phyloP scores from a whole-genome alignment of 352 stramenopile genomes.

The Elongisporangium undulatum region DNA sequence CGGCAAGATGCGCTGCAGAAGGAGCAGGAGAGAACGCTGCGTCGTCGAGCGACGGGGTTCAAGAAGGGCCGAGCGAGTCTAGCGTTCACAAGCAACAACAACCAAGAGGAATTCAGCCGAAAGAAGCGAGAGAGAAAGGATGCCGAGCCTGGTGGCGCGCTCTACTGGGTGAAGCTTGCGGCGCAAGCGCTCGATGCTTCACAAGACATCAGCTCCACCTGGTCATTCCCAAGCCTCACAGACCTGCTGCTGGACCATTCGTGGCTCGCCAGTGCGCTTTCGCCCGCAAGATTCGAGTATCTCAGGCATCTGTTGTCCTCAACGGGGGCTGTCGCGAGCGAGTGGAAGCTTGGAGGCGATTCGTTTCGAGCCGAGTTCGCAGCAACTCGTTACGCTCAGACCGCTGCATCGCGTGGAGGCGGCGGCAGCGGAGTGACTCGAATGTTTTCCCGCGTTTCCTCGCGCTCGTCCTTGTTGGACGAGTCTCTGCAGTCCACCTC shows the following conservation, averaged over 20 bases:
- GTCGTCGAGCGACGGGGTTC: neutral
- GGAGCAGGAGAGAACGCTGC: slow-evolving; percentile 4
- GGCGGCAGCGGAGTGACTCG: neutral
- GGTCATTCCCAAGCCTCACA: slow-evolving; percentile 26
- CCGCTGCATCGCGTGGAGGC: neutral
- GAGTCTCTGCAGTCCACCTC: neutral
- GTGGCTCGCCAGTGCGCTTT: slow-evolving; percentile 33
- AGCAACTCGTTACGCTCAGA: slow-evolving; percentile 13
- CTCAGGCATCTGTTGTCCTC: slow-evolving; percentile 25
- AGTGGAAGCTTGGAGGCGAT: slow-evolving; percentile 45
- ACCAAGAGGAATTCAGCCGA: neutral
- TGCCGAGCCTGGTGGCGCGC: neutral
- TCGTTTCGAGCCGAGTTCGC: slow-evolving; percentile 59
- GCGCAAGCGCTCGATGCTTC: slow-evolving; percentile 25
- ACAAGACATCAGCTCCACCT: slow-evolving; percentile 38
- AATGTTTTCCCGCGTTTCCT: slow-evolving; percentile 7
- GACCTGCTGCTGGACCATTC: slow-evolving; percentile 32
- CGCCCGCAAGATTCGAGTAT: slow-evolving; percentile 15
- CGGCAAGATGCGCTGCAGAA: slow-evolving; percentile 8
- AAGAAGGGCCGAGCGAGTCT: neutral
- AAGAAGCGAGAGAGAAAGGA: neutral
- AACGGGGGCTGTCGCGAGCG: slow-evolving; percentile 29
- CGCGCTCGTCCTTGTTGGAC: slow-evolving; percentile 4
- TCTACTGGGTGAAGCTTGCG: neutral
- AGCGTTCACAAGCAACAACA: neutral